Base-by-base conservation (phyloP, 2,329 filamentous ascomycete species). In the Harringtonia aguacate region DNA sequence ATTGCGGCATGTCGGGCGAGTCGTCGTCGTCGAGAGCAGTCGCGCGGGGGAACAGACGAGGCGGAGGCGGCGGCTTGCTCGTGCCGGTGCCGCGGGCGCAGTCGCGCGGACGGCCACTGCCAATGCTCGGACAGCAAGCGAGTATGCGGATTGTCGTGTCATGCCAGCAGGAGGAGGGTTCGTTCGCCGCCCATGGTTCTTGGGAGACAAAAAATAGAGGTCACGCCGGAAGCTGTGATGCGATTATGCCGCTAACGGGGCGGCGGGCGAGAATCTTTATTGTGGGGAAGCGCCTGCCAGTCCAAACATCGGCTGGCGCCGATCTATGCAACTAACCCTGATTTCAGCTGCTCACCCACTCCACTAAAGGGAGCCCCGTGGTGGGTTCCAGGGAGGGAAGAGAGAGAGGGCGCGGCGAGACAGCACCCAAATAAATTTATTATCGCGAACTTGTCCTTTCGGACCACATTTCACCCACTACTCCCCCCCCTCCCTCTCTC, bases 1-100 rank as follows among this genome's bases (percentile, higher is more conserved):
- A n/a, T n/a, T n/a, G n/a, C n/a, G n/a, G n/a, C n/a, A n/a, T 55
- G 39, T 57, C 53, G 36, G 53, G 46, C 48, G 41, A 39, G 41
- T 46, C 35, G 41, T 41, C 30, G 36, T 30, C 31, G 46, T 43
- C 40, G 31, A 7, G 24, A 27, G 24, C 7, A 27, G 24, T n/a
- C n/a, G n/a, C 6, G 24, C 24, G 24, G 24, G 24, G 24, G 24
- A 27, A 27, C 7, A 6, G 24, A 27, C 24, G 24, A 27, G 24
- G 24, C 24, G 24, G 24, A 27, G 24, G 24, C 24, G 24, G 10
- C 24, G 24, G 10, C 24, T 27, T 6, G 24, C 10, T 27, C 24
- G 24, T 10, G 24, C 24, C 24, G 24, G 24, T 10, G 24, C 24
- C 24, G 24, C 7, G 24, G 24, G 10, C 6, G 24, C 24, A 10